phyloP scores from a whole-genome alignment of 805 yeast genomes.

The Saccharomyces jurei region DNA sequence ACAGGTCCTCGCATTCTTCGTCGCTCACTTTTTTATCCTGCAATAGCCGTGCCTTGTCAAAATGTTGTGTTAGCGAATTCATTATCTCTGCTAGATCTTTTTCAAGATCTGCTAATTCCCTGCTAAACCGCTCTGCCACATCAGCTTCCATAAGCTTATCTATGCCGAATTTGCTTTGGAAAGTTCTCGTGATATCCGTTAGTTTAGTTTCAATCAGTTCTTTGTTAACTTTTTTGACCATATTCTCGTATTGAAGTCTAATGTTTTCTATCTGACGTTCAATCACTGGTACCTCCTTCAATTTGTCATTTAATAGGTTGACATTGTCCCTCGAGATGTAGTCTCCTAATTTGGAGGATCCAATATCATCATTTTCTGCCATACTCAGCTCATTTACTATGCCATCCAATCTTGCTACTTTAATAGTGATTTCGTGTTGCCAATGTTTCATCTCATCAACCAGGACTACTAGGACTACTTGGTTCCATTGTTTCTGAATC shows the following conservation, averaged over 20 bases:
- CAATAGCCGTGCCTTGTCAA: constrained; percentile 60
- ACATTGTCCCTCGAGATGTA: constrained; percentile 39
- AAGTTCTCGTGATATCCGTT: constrained; percentile 9
- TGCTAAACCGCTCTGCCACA: constrained; percentile 29
- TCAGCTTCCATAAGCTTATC: background rate
- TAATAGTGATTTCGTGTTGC: constrained; percentile 29
- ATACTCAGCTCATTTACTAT: constrained; percentile 31
- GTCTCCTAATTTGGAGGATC: constrained; percentile 33
- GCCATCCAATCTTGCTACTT: constrained; percentile 30
- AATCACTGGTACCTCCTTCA: constrained; percentile 30
- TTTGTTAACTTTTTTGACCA: constrained; percentile 23
- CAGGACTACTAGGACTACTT: constrained; percentile 15
- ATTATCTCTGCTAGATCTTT: constrained; percentile 62
- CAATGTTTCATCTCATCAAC: constrained; percentile 20
- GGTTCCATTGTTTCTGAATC: constrained; percentile 19
- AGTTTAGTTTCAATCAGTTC: constrained; percentile 21
- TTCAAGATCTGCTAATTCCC: constrained; percentile 46
- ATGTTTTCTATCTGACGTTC: constrained; percentile 26
- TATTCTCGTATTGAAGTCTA: constrained; percentile 23
- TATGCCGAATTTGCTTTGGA: constrained; percentile 19
- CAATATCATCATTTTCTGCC: constrained; percentile 11
- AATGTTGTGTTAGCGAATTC: constrained; percentile 69
- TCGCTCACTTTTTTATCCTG: constrained; percentile 21
- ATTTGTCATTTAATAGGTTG: constrained; percentile 20
- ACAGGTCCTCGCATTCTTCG: constrained; percentile 34